A percentile compares a stretch with the other conserved stretches of the same genome.
These are phyloP conservation scores for Termitomyces heimii DNA, from an alignment of 768 basidiomycete genomes.

Conservation along the genomic window DNA sequence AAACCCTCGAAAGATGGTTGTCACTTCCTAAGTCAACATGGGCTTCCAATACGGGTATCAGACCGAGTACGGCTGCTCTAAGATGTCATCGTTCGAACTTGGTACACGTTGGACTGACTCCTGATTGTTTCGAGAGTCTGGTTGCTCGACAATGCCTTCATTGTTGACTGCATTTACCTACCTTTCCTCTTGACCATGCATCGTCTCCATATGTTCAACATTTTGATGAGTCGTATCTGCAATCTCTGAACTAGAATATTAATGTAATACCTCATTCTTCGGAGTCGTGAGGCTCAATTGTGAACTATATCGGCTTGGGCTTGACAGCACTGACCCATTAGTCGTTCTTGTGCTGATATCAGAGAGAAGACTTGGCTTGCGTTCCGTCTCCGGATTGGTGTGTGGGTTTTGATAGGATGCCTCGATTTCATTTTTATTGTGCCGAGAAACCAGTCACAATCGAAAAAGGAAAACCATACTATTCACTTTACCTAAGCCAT, in stretches of 20 bases:
- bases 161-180: not conserved
- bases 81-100: not conserved
- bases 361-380: not conserved
- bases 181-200: not conserved
- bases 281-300: not conserved
- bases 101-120: not conserved
- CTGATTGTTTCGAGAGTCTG: not conserved
- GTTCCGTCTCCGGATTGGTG: not conserved
- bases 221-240: not conserved
- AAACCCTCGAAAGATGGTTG: not conserved
- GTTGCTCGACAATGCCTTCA: not conserved
- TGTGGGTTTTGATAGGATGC: conserved; percentile 3
- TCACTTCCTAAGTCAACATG: not conserved
- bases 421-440: not conserved
- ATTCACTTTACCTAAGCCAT: not conserved
- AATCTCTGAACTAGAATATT: not conserved
- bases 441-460: not conserved
- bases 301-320: not conserved
- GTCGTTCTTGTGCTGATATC: conserved; percentile 11
- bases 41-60: not conserved
- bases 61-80: not conserved
- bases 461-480: no score
- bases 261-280: not conserved
- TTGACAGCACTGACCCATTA: conserved; percentile 3
- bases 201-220: not conserved